A percentile compares a stretch with the other conserved stretches of the same genome.
These are phyloP conservation scores for Hansfordia pulvinata DNA, from an alignment of 2,329 filamentous ascomycete genomes.

Conservation along the genomic window DNA sequence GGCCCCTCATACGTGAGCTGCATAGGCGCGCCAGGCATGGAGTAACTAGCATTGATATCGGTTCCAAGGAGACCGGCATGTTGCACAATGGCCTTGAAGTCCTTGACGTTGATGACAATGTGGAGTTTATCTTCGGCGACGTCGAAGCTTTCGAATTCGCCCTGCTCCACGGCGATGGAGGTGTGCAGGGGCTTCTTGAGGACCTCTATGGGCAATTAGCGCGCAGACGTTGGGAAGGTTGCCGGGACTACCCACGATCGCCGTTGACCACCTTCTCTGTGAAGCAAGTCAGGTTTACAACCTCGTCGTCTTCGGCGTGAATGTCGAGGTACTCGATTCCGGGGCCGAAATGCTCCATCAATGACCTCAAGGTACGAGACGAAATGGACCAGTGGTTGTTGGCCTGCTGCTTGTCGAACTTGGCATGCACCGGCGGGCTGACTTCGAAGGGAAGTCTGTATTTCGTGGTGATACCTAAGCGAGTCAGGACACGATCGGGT, in stretches of 20 bases:
- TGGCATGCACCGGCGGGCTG: conserved; percentile 60
- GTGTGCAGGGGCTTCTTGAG: conserved; percentile 72
- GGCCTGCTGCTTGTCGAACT: conserved; percentile 55
- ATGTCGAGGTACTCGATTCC: conserved; percentile 73
- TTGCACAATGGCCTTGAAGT: conserved; percentile 66
- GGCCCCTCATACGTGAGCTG: conserved; percentile 58
- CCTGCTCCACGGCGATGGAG: conserved; percentile 61
- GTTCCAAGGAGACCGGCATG: conserved; percentile 59
- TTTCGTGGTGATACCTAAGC: conserved; percentile 56
- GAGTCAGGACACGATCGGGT: conserved; percentile 7
- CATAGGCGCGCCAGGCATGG: conserved; percentile 55
- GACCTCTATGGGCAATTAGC: conserved; percentile 36
- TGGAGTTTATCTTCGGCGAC: conserved; percentile 59
- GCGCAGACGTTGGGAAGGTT: conserved; percentile 3
- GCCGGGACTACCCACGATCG: conserved; percentile 29
- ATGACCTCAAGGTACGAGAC: conserved; percentile 55
- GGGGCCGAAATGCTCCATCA: conserved; percentile 69
- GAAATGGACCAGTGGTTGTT: conserved; percentile 61
- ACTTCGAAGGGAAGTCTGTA: conserved; percentile 66
- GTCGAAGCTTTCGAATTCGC: conserved; percentile 63
- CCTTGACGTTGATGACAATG: conserved; percentile 70
- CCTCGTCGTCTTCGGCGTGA: conserved; percentile 57
- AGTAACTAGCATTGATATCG: conserved; percentile 56
- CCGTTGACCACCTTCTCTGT: conserved; percentile 66
- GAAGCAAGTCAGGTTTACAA: conserved; percentile 67